These are phyloP conservation scores for Tephrocybe sp. DNA, from an alignment of 768 basidiomycete genomes.

Conservation along the genomic window DNA sequence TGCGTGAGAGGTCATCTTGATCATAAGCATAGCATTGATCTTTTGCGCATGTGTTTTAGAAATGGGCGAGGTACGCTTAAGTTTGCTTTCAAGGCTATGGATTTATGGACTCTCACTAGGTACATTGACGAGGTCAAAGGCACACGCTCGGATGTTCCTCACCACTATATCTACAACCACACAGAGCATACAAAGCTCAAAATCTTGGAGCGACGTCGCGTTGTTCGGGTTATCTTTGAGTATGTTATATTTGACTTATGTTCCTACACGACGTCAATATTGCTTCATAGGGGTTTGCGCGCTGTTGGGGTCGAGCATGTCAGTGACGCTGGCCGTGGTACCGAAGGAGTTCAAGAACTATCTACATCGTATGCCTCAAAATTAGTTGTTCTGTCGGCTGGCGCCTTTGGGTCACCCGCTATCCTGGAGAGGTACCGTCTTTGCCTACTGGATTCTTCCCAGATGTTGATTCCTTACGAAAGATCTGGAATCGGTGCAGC, in stretches of 20 bases:
- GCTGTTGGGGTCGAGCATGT: conserved; percentile 57
- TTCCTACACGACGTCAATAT: not conserved
- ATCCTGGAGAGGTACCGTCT: conserved; percentile 49
- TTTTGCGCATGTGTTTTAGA: conserved; percentile 30
- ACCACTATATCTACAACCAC: conserved; percentile 52
- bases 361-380: conserved; percentile 35
- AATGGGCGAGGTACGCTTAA: conserved; percentile 50
- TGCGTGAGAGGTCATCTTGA: conserved; percentile 25
- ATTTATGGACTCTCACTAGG: conserved; percentile 30
- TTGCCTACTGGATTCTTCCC: not conserved
- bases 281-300: conserved; percentile 29
- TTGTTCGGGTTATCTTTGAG: conserved; percentile 52
- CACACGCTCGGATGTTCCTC: conserved; percentile 55
- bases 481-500: conserved; percentile 67
- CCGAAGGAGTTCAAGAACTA: conserved; percentile 19
- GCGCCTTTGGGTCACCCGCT: conserved; percentile 55
- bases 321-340: conserved; percentile 30
- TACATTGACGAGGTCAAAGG: conserved; percentile 55
- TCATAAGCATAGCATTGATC: not conserved
- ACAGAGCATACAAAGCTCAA: conserved; percentile 40
- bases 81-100: too few relatives aligned
- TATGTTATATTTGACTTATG: conserved; percentile 19
- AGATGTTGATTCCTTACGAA: conserved; percentile 2
- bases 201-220: conserved; percentile 39
- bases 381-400: conserved; percentile 51